Conservation (phyloP, 2,329 filamentous ascomycete genomes). For the Nemania bipapillata region DNA sequence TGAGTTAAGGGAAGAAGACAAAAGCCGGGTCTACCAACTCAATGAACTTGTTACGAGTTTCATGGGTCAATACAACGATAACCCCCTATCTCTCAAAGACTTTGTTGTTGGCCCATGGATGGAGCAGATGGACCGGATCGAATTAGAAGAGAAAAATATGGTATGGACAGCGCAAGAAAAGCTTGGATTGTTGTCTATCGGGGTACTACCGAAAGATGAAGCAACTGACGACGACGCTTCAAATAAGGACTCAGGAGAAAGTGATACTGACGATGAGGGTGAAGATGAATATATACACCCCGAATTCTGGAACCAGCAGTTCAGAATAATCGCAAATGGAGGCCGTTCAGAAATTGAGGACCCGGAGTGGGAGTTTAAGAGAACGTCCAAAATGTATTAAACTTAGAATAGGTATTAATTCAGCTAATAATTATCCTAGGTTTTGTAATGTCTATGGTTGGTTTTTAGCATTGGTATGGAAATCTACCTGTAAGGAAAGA, state of each 20-base stretch:
- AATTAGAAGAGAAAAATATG: background rate
- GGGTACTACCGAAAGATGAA: background rate
- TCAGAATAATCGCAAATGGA: constrained; percentile 21
- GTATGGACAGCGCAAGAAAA: background rate
- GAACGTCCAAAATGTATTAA: too few relatives aligned
- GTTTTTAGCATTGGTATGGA: too few relatives aligned
- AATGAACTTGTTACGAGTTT: background rate
- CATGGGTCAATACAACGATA: constrained; percentile 1
- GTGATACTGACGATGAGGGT: background rate
- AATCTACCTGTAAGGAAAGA: too few relatives aligned
- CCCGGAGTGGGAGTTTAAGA: background rate
- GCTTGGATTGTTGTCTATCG: background rate
- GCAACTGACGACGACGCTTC: background rate
- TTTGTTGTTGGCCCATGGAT: constrained; percentile 8
- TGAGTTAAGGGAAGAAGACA: constrained; percentile 16
- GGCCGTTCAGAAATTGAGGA: background rate
- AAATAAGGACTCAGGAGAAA: background rate
- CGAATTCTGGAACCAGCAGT: constrained; percentile 9
- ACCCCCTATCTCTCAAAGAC: background rate
- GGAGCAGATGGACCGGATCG: background rate
- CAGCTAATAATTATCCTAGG: too few relatives aligned
- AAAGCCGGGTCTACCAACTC: background rate
- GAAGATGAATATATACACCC: background rate
- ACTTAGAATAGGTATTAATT: too few relatives aligned
- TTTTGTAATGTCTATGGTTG: too few relatives aligned